phyloP scores from a whole-genome alignment of 768 basidiomycete genomes.

The Hemileccinum impolitum region DNA sequence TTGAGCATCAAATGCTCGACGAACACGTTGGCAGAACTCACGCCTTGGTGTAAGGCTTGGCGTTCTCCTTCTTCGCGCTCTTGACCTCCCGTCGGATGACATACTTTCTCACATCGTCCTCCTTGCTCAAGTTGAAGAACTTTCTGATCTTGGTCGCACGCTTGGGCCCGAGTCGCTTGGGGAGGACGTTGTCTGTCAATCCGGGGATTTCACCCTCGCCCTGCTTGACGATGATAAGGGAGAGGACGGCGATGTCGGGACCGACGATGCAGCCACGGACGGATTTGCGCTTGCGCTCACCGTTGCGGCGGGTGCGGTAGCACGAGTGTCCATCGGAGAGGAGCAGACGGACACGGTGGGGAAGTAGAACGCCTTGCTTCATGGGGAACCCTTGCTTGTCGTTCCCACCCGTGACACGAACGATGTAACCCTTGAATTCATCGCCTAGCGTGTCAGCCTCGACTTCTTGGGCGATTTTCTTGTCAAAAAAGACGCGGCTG shows the following conservation, averaged over 20 bases:
- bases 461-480: slow-evolving; percentile 95
- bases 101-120: slow-evolving; percentile 98
- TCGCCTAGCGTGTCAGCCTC: slow-evolving; percentile 87
- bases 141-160: slow-evolving; percentile 93
- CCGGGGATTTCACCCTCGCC: slow-evolving; percentile 89
- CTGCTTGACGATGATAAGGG: slow-evolving; percentile 94
- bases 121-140: slow-evolving; percentile 98
- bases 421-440: slow-evolving; percentile 95
- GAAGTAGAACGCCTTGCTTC: slow-evolving; percentile 98
- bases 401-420: slow-evolving; percentile 97
- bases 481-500: slow-evolving; percentile 95
- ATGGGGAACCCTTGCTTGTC: slow-evolving; percentile 99
- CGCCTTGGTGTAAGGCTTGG: slow-evolving; percentile 97
- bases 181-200: slow-evolving; percentile 86
- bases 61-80: slow-evolving; percentile 82
- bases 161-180: slow-evolving; percentile 97
- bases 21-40: slow-evolving; percentile 39
- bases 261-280: slow-evolving; percentile 98
- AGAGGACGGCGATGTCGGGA: slow-evolving; percentile 92
- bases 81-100: slow-evolving; percentile 90
- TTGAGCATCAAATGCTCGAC: neutral
- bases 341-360: slow-evolving; percentile 89
- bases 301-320: slow-evolving; percentile 87
- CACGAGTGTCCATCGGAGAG: slow-evolving; percentile 97
- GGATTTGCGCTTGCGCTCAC: slow-evolving; percentile 98